These are phyloP conservation scores for Paracorniculantispora psalliotae DNA, from an alignment of 2,329 filamentous ascomycete species.

Conservation along the genomic window DNA sequence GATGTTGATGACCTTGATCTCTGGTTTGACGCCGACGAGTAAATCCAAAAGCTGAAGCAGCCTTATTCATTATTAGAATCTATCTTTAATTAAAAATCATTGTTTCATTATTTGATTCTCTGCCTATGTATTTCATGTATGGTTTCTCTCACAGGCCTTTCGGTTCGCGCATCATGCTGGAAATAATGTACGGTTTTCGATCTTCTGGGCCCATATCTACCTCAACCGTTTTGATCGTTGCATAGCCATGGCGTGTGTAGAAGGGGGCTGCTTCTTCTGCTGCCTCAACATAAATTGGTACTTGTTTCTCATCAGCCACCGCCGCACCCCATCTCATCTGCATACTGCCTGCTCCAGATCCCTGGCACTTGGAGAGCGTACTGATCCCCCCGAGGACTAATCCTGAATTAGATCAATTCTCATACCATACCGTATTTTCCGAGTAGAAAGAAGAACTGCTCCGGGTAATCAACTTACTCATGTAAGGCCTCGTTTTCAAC, in stretches of 20 bases:
- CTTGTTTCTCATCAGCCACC: background rate
- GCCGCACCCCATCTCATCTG: background rate
- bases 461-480: background rate
- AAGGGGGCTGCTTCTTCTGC: background rate
- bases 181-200: background rate
- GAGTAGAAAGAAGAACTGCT: too few relatives aligned
- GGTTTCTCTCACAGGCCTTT: too few relatives aligned
- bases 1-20: slow-evolving; percentile 13
- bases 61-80: background rate
- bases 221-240: background rate
- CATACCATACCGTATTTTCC: too few relatives aligned
- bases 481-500: background rate
- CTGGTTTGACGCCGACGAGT: background rate
- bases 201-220: background rate
- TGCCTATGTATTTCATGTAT: background rate
- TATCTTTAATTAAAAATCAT: background rate
- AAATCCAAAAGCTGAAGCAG: background rate
- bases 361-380: background rate
- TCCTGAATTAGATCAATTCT: background rate
- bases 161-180: background rate
- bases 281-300: background rate
- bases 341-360: background rate
- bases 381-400: background rate
- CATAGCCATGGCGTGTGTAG: background rate
- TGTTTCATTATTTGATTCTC: background rate